Conservation (phyloP, 441 rosid genomes). For the Corymbia calophylla region DNA sequence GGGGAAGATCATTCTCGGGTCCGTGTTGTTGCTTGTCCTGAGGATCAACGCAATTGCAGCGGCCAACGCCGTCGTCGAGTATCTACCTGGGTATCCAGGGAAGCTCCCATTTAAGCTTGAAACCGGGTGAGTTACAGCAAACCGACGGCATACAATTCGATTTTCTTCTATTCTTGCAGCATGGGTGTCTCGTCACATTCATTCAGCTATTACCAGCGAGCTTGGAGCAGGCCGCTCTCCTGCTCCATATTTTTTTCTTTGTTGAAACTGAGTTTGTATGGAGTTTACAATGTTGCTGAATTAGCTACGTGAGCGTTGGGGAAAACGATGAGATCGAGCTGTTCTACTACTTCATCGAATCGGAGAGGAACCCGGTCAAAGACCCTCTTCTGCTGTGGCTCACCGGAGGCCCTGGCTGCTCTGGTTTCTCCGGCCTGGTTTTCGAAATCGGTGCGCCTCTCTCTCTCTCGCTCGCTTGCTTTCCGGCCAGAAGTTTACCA, state of each 20-base stretch:
- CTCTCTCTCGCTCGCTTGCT: background rate
- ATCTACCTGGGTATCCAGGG: background rate
- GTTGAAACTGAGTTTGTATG: background rate
- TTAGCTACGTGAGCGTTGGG: background rate
- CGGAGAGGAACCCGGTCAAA: slow-evolving; percentile 4
- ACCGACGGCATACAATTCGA: background rate
- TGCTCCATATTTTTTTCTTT: background rate
- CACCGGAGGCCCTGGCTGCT: slow-evolving; percentile 20
- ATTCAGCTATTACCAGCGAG: background rate
- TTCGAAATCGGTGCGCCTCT: slow-evolving; percentile 7
- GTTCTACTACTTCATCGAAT: slow-evolving; percentile 7
- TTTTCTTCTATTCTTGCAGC: background rate
- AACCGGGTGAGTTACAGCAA: background rate
- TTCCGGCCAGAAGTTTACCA: background rate
- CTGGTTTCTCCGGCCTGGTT: slow-evolving; percentile 6
- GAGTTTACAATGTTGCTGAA: background rate
- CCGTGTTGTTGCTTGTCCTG: background rate
- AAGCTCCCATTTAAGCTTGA: slow-evolving; percentile 2
- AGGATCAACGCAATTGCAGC: background rate
- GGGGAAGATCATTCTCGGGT: background rate
- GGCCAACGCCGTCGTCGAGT: background rate
- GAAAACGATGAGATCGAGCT: background rate
- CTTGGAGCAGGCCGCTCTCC: background rate
- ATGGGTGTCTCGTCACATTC: background rate
- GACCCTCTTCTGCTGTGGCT: slow-evolving; percentile 20